Conservation (phyloP, 768 basidiomycete genomes). For the Mycena belliarum region DNA sequence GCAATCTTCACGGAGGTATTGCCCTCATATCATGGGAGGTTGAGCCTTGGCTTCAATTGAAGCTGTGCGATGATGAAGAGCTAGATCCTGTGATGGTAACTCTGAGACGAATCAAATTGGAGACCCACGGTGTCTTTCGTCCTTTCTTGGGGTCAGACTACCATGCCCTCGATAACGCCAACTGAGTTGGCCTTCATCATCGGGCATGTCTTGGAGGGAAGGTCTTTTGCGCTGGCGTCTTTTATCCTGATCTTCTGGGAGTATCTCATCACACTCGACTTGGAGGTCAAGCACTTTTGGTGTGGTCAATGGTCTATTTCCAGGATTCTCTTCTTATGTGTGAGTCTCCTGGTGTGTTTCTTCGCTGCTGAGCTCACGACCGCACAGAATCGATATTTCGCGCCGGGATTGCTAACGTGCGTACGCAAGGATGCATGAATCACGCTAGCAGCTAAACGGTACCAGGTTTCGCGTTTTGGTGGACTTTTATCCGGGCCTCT, state of each 20-base stretch:
- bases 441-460: too few relatives aligned
- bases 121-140: neutral
- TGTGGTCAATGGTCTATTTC: slow-evolving; percentile 17
- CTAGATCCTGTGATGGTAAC: neutral
- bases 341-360: neutral
- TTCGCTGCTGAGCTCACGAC: neutral
- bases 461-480: slow-evolving; percentile 17
- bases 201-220: slow-evolving; percentile 22
- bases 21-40: too few relatives aligned
- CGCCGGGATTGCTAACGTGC: slow-evolving; percentile 12
- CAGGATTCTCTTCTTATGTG: slow-evolving; percentile 17
- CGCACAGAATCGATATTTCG: slow-evolving; percentile 19
- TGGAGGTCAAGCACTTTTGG: slow-evolving; percentile 21
- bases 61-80: too few relatives aligned
- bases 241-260: slow-evolving; percentile 19
- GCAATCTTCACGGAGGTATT: too few relatives aligned
- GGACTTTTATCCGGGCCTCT: slow-evolving; percentile 16
- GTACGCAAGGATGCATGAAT: neutral
- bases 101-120: neutral
- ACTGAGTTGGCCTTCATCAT: slow-evolving; percentile 17
- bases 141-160: slow-evolving; percentile 17
- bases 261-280: slow-evolving; percentile 16
- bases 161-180: slow-evolving; percentile 13
- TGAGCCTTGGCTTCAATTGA: too few relatives aligned
- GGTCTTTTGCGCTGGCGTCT: slow-evolving; percentile 23